Conservation (phyloP, 257 asterid genomes). For the Cynanchum wilfordii region DNA sequence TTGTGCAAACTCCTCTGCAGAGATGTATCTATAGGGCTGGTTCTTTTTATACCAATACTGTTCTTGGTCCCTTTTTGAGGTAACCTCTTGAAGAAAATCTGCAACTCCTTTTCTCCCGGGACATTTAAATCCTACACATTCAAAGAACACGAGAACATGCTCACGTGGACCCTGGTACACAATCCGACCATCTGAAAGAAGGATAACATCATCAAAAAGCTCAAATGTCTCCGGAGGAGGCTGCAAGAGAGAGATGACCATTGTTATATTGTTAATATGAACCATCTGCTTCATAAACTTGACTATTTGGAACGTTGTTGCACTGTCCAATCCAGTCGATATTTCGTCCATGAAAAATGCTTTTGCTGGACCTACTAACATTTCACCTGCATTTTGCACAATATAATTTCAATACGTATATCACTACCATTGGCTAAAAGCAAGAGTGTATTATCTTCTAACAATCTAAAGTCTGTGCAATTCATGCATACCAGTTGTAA, state of each 20-base stretch:
- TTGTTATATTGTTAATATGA: conserved; percentile 60
- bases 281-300: conserved; percentile 86
- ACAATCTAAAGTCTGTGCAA: background rate
- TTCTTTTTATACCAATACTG: conserved; percentile 63
- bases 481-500: too few relatives aligned
- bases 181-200: conserved; percentile 66
- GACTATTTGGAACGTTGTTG: conserved; percentile 76
- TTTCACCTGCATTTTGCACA: conserved; percentile 57
- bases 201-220: conserved; percentile 69
- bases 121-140: conserved; percentile 61
- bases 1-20: conserved; percentile 47
- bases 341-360: conserved; percentile 91
- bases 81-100: conserved; percentile 82
- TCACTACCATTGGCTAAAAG: background rate
- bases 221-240: conserved; percentile 74
- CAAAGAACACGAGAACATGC: conserved; percentile 53
- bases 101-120: conserved; percentile 83
- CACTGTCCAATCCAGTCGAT: conserved; percentile 82
- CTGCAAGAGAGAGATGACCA: conserved; percentile 74
- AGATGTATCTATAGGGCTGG: conserved; percentile 47
- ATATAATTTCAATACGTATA: background rate
- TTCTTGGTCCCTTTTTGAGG: conserved; percentile 74
- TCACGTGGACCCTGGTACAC: conserved; percentile 86
- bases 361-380: conserved; percentile 92
- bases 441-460: background rate